A percentile compares a stretch with the other conserved stretches of the same genome.
Conservation (phyloP, 225 moss, liverwort and hornwort species). For the Marchantia polymorpha region DNA sequence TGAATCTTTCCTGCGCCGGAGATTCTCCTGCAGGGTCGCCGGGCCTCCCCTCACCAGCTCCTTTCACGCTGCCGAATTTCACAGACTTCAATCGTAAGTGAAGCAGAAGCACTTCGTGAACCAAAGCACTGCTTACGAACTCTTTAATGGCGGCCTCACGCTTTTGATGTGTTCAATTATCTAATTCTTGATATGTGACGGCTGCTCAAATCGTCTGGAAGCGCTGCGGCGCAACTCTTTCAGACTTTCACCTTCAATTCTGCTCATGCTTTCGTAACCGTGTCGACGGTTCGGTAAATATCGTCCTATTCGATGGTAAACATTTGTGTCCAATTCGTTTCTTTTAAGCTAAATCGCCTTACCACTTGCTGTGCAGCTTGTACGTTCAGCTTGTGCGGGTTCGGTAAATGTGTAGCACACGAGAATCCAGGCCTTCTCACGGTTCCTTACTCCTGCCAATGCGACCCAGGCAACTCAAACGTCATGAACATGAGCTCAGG, state of each 20-base stretch:
- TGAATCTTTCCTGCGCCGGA: background rate
- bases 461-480: slow-evolving; percentile 31
- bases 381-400: slow-evolving; percentile 32
- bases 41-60: background rate
- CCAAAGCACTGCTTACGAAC: no score
- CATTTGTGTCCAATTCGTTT: background rate
- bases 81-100: slow-evolving; percentile 11
- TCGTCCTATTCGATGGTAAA: no score
- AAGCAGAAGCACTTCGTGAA: no score
- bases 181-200: background rate
- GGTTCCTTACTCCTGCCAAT: slow-evolving; percentile 31
- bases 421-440: slow-evolving; percentile 10
- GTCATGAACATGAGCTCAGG: slow-evolving; percentile 36
- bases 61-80: slow-evolving; percentile 6
- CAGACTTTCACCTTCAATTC: no score
- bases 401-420: slow-evolving; percentile 27
- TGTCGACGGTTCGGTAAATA: no score
- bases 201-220: background rate
- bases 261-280: no score
- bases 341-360: background rate
- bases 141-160: background rate
- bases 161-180: background rate
- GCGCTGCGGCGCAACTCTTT: background rate
- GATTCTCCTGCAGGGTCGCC: background rate
- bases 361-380: slow-evolving; percentile 28